Base-by-base conservation (phyloP, 306 rosid species). In the Dryas octopetala region DNA sequence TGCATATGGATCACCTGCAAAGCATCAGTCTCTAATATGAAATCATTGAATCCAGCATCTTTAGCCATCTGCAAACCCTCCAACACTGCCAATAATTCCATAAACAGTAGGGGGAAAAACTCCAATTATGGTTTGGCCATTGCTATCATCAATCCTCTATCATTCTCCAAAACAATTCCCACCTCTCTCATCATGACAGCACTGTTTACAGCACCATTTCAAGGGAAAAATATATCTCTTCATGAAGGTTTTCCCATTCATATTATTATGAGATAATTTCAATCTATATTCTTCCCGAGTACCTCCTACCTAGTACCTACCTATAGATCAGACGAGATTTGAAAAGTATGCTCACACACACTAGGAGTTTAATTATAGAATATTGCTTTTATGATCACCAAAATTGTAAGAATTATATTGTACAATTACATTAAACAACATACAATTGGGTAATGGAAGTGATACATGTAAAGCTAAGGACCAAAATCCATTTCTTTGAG, bases 401-500 rank as follows among this genome's bases (percentile, higher is more conserved):
- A 81, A 81, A 71, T 71, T 74, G 85, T 12, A 38, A 60, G 52
- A 15, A 61, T 28, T 16, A 46, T 17, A 53, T 64, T 49, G 15
- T 54, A 45, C 73, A 64, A 73, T 44, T 50, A 5, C 75, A 15
- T 45, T 59, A 38, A 46, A 67, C 47, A 28, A 68, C 57, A 51
- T 81, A 72, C 62, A 77, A 12, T 38, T 19, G 50, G 38, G 71
- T 65, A 26, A 62, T 47, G 28, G 41, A 74, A 66, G 51, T 41
- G 51, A 55, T 55, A 41, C 41, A 71, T 55, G 65, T 55, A 55
- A 67, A 70, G 53, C 28, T 41, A 67, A 66, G 66, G 51, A 66
- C 47, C 40, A 76, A 43, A 77, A 75, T 64, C 51, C 70, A 71
- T 58, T 75, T 63, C 74, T 61, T 19, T 68, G 60, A 41, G n/a